Percentiles rank a stretch among this genome's conserved stretches.
Evolutionary conservation across 225 moss, liverwort and hornwort genomes (phyloP).

Genomic region (Pseudoscleropodium purum): DNA sequence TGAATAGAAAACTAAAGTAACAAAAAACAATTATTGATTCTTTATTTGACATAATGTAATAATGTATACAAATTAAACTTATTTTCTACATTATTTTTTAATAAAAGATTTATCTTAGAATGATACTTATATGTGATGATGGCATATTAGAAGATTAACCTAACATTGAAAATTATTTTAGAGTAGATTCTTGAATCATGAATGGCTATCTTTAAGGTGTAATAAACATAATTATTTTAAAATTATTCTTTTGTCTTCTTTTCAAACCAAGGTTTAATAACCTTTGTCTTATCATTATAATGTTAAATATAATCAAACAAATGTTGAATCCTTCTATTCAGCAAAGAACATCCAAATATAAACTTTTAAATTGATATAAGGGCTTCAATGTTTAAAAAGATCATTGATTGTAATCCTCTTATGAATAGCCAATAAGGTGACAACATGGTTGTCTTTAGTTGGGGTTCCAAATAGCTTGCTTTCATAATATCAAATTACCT

Average conservation of each 20-base stretch:
- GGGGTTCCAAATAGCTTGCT: background rate
- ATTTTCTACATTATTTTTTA: background rate
- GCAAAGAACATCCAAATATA: background rate
- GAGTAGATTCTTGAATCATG: background rate
- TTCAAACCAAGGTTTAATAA: background rate
- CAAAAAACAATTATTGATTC: background rate
- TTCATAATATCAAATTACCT: background rate
- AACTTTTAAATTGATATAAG: fast-evolving
- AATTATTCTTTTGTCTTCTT: background rate
- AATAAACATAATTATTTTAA: no score
- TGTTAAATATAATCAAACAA: background rate
- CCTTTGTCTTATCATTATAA: no score
- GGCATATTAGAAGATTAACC: fast-evolving
- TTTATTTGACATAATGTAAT: background rate
- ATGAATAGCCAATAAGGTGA: background rate
- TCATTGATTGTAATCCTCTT: background rate
- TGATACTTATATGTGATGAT: background rate
- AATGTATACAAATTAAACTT: background rate
- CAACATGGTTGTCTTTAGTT: fast-evolving
- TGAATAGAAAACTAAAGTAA: background rate
- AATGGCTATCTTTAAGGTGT: background rate
- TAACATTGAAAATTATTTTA: background rate
- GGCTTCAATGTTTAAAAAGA: background rate
- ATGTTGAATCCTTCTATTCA: background rate
- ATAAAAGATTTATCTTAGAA: background rate